phyloP scores from a whole-genome alignment of 2,329 filamentous ascomycete species.

The Cladosporium austrohemisphaericum region DNA sequence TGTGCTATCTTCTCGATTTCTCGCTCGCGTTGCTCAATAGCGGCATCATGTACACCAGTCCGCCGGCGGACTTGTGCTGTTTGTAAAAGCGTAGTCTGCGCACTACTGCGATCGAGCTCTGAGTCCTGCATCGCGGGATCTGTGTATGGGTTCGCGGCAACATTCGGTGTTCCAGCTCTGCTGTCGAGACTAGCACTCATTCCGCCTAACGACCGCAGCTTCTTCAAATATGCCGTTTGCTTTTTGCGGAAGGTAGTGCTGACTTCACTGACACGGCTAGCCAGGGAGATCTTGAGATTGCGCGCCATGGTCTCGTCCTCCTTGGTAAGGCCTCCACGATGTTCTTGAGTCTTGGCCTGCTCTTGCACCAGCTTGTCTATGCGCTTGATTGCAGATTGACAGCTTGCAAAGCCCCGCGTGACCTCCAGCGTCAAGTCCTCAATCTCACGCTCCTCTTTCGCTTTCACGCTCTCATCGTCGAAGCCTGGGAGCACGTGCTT shows the following conservation, averaged over 20 bases:
- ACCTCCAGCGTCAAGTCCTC: slow-evolving; percentile 87
- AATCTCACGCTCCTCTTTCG: slow-evolving; percentile 81
- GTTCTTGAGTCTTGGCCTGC: slow-evolving; percentile 53
- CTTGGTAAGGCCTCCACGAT: slow-evolving; percentile 60
- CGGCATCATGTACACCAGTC: slow-evolving; percentile 68
- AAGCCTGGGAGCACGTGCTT: slow-evolving; percentile 96
- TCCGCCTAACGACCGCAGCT: slow-evolving; percentile 42
- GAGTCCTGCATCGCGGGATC: slow-evolving; percentile 90
- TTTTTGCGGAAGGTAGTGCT: slow-evolving; percentile 94
- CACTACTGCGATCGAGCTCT: slow-evolving; percentile 87
- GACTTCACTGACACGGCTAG: slow-evolving; percentile 23
- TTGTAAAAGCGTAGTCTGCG: slow-evolving; percentile 81
- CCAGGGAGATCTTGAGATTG: slow-evolving; percentile 69
- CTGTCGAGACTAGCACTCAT: slow-evolving; percentile 48
- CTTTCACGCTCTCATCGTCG: slow-evolving; percentile 88
- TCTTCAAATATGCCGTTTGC: slow-evolving; percentile 89
- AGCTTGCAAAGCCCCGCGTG: slow-evolving; percentile 82
- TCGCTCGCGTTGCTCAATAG: slow-evolving; percentile 85
- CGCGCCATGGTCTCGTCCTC: slow-evolving; percentile 94
- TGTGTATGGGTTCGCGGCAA: slow-evolving; percentile 61
- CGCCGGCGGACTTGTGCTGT: slow-evolving; percentile 58
- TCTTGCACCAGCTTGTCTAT: slow-evolving; percentile 86
- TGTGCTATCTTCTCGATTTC: slow-evolving; percentile 98
- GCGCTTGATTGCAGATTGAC: slow-evolving; percentile 81
- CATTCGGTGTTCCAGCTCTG: slow-evolving; percentile 39